Percentiles rank a stretch among this genome's conserved stretches.
phyloP scores from a whole-genome alignment of 305 asterid genomes.

The Fraxinus velutina region DNA sequence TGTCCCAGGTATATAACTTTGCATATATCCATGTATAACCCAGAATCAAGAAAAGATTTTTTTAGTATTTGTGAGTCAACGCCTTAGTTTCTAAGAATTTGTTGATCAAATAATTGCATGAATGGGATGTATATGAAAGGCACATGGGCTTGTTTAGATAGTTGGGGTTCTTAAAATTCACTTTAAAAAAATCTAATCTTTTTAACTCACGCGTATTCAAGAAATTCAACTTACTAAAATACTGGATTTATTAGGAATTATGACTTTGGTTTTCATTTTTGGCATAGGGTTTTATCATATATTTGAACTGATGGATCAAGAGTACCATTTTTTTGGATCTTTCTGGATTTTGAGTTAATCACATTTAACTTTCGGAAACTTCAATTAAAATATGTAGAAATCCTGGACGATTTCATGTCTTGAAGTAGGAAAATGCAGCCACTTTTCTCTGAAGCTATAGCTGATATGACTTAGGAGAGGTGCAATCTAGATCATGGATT shows the following conservation, averaged over 20 bases:
- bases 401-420: background rate
- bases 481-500: background rate
- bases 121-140: background rate
- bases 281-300: background rate
- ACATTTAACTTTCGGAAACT: background rate
- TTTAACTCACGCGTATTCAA: background rate
- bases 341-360: slow-evolving; percentile 5
- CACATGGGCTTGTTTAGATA: background rate
- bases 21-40: background rate
- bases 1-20: slow-evolving; percentile 44
- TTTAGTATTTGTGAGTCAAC: background rate
- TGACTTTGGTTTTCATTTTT: slow-evolving; percentile 12
- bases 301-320: background rate
- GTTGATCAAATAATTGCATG: slow-evolving; percentile 19
- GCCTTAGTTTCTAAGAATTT: slow-evolving; percentile 11
- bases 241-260: background rate
- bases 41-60: background rate
- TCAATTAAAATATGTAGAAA: background rate
- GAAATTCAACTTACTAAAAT: background rate
- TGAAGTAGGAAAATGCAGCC: background rate
- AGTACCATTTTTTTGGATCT: background rate
- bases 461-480: background rate
- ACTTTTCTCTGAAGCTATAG: background rate
- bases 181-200: background rate
- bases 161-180: background rate